Percentiles rank a stretch among this genome's conserved stretches.
phyloP scores from a whole-genome alignment of 148 eudicot species.

The Vaccinium vitisidaea region DNA sequence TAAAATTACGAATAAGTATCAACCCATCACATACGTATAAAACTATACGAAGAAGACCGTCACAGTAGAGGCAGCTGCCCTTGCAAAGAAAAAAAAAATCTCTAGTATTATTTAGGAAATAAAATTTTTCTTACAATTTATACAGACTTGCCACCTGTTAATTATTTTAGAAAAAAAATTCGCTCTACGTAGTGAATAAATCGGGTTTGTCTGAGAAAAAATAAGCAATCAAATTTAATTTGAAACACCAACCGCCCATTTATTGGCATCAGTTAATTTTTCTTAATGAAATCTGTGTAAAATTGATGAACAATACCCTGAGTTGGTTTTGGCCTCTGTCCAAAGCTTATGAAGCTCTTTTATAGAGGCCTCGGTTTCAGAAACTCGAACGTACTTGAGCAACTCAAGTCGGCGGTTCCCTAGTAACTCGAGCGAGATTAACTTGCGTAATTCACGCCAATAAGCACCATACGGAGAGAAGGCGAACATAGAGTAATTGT shows the following conservation, averaged over 20 bases:
- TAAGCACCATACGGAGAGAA: neutral
- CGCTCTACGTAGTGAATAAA: too few relatives aligned
- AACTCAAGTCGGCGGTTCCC: neutral
- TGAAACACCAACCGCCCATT: too few relatives aligned
- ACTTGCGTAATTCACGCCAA: constrained; percentile 2
- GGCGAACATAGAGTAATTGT: neutral
- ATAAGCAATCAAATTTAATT: too few relatives aligned
- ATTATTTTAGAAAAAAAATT: too few relatives aligned
- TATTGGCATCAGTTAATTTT: too few relatives aligned
- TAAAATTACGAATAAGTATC: neutral
- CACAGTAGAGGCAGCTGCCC: too few relatives aligned
- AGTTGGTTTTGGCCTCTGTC: neutral
- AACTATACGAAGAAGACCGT: too few relatives aligned
- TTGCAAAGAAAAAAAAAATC: too few relatives aligned
- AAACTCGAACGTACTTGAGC: constrained; percentile 7
- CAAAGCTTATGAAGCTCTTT: constrained; percentile 5
- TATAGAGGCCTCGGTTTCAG: constrained; percentile 6
- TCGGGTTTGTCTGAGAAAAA: too few relatives aligned
- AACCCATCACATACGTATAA: neutral
- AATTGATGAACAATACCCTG: neutral
- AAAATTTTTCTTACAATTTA: too few relatives aligned
- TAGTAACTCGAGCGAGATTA: neutral
- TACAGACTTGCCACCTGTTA: too few relatives aligned
- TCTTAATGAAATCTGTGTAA: neutral
- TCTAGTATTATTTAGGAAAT: too few relatives aligned